phyloP scores from a whole-genome alignment of 805 yeast species.

The Saccharomycopsis microspora region DNA sequence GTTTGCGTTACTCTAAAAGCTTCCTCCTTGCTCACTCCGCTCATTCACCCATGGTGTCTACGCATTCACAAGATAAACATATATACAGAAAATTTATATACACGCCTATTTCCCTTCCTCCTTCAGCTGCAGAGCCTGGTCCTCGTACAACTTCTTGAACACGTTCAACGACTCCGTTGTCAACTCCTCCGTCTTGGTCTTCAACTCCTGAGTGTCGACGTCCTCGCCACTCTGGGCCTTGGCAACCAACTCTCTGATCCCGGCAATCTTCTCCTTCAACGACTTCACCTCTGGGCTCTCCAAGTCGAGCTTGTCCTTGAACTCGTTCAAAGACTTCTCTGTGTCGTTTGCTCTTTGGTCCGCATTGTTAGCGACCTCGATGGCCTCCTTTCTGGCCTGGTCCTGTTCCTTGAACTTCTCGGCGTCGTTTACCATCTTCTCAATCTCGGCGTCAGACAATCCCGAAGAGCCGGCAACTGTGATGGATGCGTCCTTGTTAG shows the following conservation, averaged over 20 bases:
- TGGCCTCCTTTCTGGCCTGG: constrained; percentile 73
- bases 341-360: constrained; percentile 77
- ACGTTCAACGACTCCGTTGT: constrained; percentile 73
- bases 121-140: constrained; percentile 5
- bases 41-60: no score
- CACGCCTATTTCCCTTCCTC: constrained; percentile 1
- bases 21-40: no score
- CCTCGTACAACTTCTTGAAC: constrained; percentile 57
- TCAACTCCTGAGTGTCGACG: constrained; percentile 52
- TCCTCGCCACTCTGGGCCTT: constrained; percentile 60
- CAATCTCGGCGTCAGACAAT: constrained; percentile 80
- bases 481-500: constrained; percentile 88
- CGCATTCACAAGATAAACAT: background rate
- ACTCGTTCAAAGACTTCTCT: constrained; percentile 73
- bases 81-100: background rate
- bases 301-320: constrained; percentile 52
- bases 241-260: constrained; percentile 65
- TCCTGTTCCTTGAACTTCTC: constrained; percentile 83
- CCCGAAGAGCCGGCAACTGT: constrained; percentile 96
- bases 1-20: no score
- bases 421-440: constrained; percentile 83
- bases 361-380: constrained; percentile 79
- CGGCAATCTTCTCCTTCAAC: constrained; percentile 42
- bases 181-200: constrained; percentile 73
- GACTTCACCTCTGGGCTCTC: constrained; percentile 35